Conservation (phyloP, 2,329 filamentous ascomycete genomes). For the Penicillium vulpinum region DNA sequence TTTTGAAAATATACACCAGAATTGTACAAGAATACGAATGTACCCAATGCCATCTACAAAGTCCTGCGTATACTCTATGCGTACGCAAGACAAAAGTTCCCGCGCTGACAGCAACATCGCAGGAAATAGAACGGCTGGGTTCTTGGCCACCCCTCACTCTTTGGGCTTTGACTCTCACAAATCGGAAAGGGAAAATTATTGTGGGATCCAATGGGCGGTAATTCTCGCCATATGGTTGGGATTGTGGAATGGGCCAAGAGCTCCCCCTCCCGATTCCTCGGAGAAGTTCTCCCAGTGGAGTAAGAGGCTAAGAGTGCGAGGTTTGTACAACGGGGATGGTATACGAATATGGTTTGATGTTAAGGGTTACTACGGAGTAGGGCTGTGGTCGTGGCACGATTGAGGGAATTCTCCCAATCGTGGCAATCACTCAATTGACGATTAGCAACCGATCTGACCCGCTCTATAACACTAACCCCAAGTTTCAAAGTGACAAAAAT, state of each 20-base stretch:
- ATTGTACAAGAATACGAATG: neutral
- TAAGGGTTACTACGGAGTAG: neutral
- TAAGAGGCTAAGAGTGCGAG: neutral
- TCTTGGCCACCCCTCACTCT: slow-evolving; percentile 10
- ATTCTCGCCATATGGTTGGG: neutral
- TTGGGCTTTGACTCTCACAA: neutral
- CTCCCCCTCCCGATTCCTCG: neutral
- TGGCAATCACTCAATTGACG: slow-evolving; percentile 6
- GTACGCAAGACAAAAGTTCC: slow-evolving; percentile 8
- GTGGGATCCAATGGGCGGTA: neutral
- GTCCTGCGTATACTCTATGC: neutral
- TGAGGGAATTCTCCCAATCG: neutral
- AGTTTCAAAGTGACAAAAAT: neutral
- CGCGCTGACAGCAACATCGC: slow-evolving; percentile 1
- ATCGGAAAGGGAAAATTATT: neutral
- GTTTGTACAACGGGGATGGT: neutral
- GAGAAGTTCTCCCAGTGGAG: slow-evolving; percentile 2
- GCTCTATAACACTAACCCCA: slow-evolving; percentile 2
- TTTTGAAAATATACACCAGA: neutral
- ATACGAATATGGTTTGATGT: neutral
- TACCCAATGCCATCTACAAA: neutral
- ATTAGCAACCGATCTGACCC: slow-evolving; percentile 3
- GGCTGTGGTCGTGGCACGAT: slow-evolving; percentile 5
- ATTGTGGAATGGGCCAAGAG: slow-evolving; percentile 9
- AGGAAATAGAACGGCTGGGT: neutral